Conservation (phyloP, 106 monocot species). For the Dendrobium chrysotoxum region DNA sequence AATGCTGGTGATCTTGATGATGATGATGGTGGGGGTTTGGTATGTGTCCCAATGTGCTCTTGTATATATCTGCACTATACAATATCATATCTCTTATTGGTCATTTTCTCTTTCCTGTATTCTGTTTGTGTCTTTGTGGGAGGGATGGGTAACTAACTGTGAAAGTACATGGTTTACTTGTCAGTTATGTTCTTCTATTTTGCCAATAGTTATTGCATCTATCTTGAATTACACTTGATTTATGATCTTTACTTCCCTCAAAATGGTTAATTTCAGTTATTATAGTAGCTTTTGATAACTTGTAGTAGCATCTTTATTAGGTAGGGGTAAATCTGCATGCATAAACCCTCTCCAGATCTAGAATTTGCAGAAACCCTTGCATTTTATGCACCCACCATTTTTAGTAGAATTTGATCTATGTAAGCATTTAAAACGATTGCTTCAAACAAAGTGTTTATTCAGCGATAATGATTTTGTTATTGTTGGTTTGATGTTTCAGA, state of each 20-base stretch:
- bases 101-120: neutral
- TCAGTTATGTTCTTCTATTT: neutral
- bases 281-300: neutral
- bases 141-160: neutral
- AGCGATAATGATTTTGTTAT: neutral
- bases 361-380: neutral
- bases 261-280: neutral
- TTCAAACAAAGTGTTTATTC: neutral
- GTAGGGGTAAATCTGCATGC: neutral
- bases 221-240: neutral
- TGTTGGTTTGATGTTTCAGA: slow-evolving; percentile 4
- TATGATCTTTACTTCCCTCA: neutral
- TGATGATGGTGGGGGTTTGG: slow-evolving; percentile 71
- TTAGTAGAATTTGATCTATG: neutral
- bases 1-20: slow-evolving; percentile 66
- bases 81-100: neutral
- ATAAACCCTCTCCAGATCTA: neutral
- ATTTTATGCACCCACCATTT: neutral
- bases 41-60: slow-evolving; percentile 8
- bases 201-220: neutral
- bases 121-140: neutral
- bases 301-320: neutral
- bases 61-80: neutral
- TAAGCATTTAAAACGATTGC: neutral
- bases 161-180: neutral